phyloP scores from a whole-genome alignment of 1,284 basidiomycete genomes.

The Clitocybe nebularis region DNA sequence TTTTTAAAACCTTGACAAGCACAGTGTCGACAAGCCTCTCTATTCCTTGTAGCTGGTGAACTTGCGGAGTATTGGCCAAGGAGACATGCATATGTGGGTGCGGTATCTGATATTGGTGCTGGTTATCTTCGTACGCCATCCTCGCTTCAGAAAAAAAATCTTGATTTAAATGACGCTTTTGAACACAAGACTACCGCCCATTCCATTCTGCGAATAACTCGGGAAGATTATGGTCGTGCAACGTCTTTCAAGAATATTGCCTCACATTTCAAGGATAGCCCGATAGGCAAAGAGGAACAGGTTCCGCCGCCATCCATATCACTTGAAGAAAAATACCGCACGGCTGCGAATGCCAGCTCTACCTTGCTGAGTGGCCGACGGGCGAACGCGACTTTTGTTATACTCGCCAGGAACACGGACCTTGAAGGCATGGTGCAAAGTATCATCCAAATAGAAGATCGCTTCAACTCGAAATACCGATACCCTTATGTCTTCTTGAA shows the following conservation, averaged over 20 bases:
- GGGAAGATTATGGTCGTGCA: not conserved
- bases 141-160: not conserved
- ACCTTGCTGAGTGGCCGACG: not conserved
- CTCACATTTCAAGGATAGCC: not conserved
- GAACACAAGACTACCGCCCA: not conserved
- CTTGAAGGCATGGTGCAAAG: constrained; percentile 6
- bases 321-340: not conserved
- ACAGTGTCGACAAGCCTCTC: too few species aligned
- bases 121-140: not conserved
- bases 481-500: constrained; percentile 19
- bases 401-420: constrained; percentile 13
- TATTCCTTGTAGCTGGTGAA: too few species aligned
- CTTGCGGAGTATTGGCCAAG: too few species aligned
- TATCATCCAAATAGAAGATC: constrained; percentile 11
- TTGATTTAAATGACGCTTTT: not conserved
- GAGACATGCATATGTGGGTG: not conserved
- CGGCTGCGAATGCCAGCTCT: not conserved
- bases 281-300: too few species aligned
- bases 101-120: not conserved
- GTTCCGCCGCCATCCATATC: not conserved
- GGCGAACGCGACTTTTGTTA: constrained; percentile 12
- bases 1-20: too few species aligned
- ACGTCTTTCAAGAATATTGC: not conserved
- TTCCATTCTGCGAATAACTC: not conserved
- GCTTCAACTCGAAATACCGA: constrained; percentile 13